phyloP scores from a whole-genome alignment of 2,329 filamentous ascomycete species.

The Aspergillaceae sp. region DNA sequence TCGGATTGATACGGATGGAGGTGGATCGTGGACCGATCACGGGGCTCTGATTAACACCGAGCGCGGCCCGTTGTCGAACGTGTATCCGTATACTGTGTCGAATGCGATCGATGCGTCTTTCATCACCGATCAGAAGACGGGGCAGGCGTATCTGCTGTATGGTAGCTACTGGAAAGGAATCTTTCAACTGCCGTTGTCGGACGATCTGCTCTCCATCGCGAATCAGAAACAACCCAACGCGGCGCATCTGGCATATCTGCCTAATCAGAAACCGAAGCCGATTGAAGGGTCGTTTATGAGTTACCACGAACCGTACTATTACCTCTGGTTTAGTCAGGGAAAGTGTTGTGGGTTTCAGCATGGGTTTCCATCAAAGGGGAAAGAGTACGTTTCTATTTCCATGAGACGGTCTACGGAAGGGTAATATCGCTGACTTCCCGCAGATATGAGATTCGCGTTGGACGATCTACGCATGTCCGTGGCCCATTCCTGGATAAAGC shows the following conservation, averaged over 20 bases:
- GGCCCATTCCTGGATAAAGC: constrained; percentile 30
- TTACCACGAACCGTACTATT: constrained; percentile 28
- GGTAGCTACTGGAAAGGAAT: constrained; percentile 31
- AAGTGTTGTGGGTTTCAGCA: constrained; percentile 27
- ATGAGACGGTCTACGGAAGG: too few relatives aligned
- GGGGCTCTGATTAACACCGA: constrained; percentile 27
- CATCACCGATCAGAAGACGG: constrained; percentile 17
- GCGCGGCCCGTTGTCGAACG: constrained; percentile 13
- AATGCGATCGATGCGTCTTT: constrained; percentile 32
- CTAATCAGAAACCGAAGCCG: constrained; percentile 13
- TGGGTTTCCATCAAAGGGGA: constrained; percentile 18
- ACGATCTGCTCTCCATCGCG: constrained; percentile 22
- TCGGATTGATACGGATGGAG: constrained; percentile 7
- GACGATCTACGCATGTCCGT: constrained; percentile 22
- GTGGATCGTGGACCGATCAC: constrained; percentile 26
- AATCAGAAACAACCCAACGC: constrained; percentile 15
- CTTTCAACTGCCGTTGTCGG: constrained; percentile 26
- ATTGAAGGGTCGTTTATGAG: constrained; percentile 31
- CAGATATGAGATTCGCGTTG: constrained; percentile 29
- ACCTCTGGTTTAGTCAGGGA: constrained; percentile 33
- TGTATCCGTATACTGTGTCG: constrained; percentile 25
- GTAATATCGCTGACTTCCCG: neutral
- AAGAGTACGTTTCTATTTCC: constrained; percentile 21
- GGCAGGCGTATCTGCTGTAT: constrained; percentile 23
- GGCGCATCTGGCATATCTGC: constrained; percentile 20